A percentile compares a stretch with the other conserved stretches of the same genome.
Evolutionary conservation across 2,329 filamentous ascomycete species (phyloP).

Genomic region (Microascus cirrosus): DNA sequence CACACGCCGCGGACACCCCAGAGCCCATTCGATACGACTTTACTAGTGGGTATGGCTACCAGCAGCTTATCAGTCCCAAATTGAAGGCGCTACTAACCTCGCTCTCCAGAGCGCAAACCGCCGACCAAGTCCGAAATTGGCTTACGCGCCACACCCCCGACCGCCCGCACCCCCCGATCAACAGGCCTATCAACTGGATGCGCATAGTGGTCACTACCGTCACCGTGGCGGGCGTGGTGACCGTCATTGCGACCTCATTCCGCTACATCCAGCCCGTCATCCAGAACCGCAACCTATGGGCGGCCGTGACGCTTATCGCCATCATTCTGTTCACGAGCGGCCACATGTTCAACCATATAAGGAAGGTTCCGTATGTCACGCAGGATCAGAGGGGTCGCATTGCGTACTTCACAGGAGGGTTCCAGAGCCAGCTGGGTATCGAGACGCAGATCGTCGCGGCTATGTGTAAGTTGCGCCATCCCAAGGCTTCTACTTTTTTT

Average conservation of each 20-base stretch:
- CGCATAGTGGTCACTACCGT: slow-evolving; percentile 59
- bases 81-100: slow-evolving; percentile 2
- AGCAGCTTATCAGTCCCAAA: not conserved
- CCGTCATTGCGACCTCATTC: slow-evolving; percentile 58
- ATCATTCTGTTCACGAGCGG: slow-evolving; percentile 91
- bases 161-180: slow-evolving; percentile 64
- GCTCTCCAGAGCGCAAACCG: slow-evolving; percentile 51
- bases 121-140: slow-evolving; percentile 73
- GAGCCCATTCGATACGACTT: slow-evolving; percentile 80
- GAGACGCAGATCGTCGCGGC: slow-evolving; percentile 93
- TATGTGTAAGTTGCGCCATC: slow-evolving; percentile 58
- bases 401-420: slow-evolving; percentile 81
- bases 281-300: slow-evolving; percentile 90
- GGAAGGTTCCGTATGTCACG: slow-evolving; percentile 85
- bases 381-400: slow-evolving; percentile 78
- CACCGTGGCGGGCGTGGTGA: slow-evolving; percentile 57
- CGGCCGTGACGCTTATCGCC: slow-evolving; percentile 73
- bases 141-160: slow-evolving; percentile 67
- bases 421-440: slow-evolving; percentile 86
- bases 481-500: not conserved
- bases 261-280: slow-evolving; percentile 73
- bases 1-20: slow-evolving; percentile 58
- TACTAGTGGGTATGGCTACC: slow-evolving; percentile 51
- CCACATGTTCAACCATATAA: slow-evolving; percentile 99
- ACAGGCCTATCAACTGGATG: slow-evolving; percentile 79